These are phyloP conservation scores for Candida dubliniensis DNA, from an alignment of 1,139 yeast species.

Conservation along the genomic window DNA sequence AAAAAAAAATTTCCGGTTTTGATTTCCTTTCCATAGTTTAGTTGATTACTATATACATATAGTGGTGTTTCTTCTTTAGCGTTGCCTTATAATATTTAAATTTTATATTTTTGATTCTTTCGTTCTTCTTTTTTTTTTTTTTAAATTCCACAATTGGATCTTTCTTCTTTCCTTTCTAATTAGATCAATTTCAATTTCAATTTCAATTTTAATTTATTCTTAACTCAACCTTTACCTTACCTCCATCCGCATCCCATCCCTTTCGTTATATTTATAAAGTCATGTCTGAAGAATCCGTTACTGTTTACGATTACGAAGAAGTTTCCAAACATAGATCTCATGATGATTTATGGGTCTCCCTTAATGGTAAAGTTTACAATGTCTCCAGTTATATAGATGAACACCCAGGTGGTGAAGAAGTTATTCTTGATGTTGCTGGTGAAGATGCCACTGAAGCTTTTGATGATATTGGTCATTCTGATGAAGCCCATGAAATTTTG, in stretches of 20 bases:
- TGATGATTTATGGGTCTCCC: slow-evolving; percentile 87
- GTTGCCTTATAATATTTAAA: too few relatives aligned
- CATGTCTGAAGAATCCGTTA: slow-evolving; percentile 21
- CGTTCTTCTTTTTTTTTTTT: too few relatives aligned
- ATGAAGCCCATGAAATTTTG: slow-evolving; percentile 84
- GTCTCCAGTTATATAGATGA: slow-evolving; percentile 83
- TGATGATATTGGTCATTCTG: slow-evolving; percentile 97
- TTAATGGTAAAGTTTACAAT: slow-evolving; percentile 89
- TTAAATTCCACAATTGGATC: too few relatives aligned
- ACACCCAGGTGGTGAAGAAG: slow-evolving; percentile 98
- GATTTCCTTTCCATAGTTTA: too few relatives aligned
- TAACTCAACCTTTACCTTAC: neutral
- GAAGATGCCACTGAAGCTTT: slow-evolving; percentile 92
- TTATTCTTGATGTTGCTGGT: slow-evolving; percentile 87
- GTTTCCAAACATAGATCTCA: slow-evolving; percentile 73
- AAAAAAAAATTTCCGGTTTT: too few relatives aligned
- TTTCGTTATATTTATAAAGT: neutral
- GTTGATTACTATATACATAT: too few relatives aligned
- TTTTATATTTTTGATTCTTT: too few relatives aligned
- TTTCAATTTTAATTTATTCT: neutral
- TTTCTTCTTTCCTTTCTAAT: too few relatives aligned
- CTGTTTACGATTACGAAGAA: slow-evolving; percentile 49
- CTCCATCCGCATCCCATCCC: neutral
- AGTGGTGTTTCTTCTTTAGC: too few relatives aligned
- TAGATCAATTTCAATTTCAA: too few relatives aligned